phyloP scores from a whole-genome alignment of 208 protist genomes.

The Trypanosoma boissoni region DNA sequence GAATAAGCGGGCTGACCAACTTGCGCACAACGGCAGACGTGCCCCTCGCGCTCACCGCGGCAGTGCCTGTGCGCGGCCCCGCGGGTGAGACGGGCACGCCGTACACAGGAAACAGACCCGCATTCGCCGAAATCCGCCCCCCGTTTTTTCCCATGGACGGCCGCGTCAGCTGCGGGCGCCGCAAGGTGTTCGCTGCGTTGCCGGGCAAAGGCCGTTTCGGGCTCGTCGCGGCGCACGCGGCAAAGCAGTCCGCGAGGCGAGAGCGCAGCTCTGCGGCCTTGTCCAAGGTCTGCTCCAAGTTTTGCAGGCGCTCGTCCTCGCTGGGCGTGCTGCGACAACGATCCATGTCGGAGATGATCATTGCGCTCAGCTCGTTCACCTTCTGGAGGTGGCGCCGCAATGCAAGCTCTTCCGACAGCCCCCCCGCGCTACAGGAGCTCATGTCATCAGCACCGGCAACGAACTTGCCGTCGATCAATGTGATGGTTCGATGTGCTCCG shows the following conservation, averaged over 20 bases:
- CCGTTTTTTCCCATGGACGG: no score
- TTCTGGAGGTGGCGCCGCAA: background rate
- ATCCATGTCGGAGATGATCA: background rate
- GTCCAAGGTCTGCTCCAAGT: no score
- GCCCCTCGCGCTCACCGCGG: constrained; percentile 1
- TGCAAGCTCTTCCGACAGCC: background rate
- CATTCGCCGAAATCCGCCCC: no score
- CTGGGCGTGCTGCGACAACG: background rate
- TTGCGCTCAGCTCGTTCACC: background rate
- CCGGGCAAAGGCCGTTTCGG: no score
- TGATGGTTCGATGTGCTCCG: background rate
- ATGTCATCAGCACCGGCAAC: background rate
- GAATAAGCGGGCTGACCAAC: no score
- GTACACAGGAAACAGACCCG: no score
- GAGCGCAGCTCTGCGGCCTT: no score
- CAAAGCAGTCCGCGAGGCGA: no score
- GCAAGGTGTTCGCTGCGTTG: no score
- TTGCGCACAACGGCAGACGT: background rate
- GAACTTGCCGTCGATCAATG: background rate
- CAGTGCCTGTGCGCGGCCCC: background rate
- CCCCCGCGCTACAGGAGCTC: background rate
- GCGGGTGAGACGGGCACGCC: no score
- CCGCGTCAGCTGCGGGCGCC: no score
- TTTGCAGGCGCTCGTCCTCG: background rate
- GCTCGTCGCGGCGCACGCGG: no score